Evolutionary conservation across 1,284 basidiomycete species (phyloP), one percentile per base, ranked within the genome.

Genomic region (Marasmius fiardii): DNA sequence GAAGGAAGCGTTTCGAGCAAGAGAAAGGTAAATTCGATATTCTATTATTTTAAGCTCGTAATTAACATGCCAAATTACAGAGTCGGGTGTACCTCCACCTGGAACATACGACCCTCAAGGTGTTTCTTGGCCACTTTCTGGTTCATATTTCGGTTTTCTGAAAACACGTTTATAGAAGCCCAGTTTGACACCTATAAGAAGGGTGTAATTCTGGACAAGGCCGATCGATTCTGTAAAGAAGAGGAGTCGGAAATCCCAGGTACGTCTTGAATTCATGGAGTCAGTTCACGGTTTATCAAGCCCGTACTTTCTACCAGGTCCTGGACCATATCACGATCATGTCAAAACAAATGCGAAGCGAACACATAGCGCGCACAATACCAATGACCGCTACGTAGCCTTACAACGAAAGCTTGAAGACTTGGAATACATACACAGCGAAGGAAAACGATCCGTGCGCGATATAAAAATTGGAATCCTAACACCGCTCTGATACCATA

Each of bases 351-450:
- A 16, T 41, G 39, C 11, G 39, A n/a, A 41, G 16, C n/a, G n/a
- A 56, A 14, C 61, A 55, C 61, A 33, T 37, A 63, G 60, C 26
- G 10, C 10, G 28, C 61, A 57, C 23, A 34, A 55, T 34, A 52
- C 59, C 2, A 64, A 56, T 7, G 84, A 86, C 55, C 74, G 78
- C 20, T 84, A 83, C 62, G 72, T 74, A 10, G 56, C 67, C 16
- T 74, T 90, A 8, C 81, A 88, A 66, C 77, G 76, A 60, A 86
- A 85, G 62, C 74, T 90, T 0, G 85, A 88, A 37, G 83, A 88
- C 16, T 67, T 90, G 12, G 86, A 90, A 68, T 70, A 71, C 55
- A 66, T 86, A 23, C 86, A 89, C 61, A 68, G 75, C 28, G 85
- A 90, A 10, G 81, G 78, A 58, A 90, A 88, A 77, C 83, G 78